These are phyloP conservation scores for Leptosphaerulina australis DNA, from an alignment of 2,329 filamentous ascomycete species.

Conservation along the genomic window DNA sequence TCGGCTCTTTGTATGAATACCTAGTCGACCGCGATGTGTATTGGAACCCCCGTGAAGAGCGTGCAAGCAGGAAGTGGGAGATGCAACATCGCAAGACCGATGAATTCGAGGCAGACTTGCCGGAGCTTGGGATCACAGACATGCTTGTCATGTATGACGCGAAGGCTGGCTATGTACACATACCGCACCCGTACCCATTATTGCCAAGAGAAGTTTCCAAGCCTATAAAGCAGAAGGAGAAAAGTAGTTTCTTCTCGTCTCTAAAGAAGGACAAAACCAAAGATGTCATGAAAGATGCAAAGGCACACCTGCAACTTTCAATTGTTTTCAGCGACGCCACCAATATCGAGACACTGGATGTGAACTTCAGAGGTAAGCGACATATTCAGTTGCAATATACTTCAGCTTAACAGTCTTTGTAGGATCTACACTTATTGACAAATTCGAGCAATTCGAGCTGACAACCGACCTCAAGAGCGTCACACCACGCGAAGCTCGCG, in stretches of 20 bases:
- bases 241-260: conserved; percentile 39
- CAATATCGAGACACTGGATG: conserved; percentile 49
- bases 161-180: conserved; percentile 58
- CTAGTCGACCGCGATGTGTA: conserved; percentile 69
- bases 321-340: conserved; percentile 51
- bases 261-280: conserved; percentile 46
- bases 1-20: conserved; percentile 72
- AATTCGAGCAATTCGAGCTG: conserved; percentile 51
- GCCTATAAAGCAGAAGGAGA: conserved; percentile 35
- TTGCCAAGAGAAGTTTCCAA: conserved; percentile 55
- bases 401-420: conserved; percentile 12
- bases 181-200: conserved; percentile 68
- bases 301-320: conserved; percentile 48
- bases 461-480: conserved; percentile 38
- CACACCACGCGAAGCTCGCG: conserved; percentile 50
- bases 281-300: conserved; percentile 44
- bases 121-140: conserved; percentile 68
- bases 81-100: conserved; percentile 54
- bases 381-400: neutral
- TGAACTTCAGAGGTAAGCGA: conserved; percentile 43
- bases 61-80: conserved; percentile 68
- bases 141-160: conserved; percentile 70
- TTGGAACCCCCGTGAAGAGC: conserved; percentile 68
- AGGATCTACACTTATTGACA: conserved; percentile 50
- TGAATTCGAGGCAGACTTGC: conserved; percentile 51